Percentiles rank a stretch among this genome's conserved stretches.
Conservation (phyloP, 306 rosid species). For the Pterocarpus santalinus region DNA sequence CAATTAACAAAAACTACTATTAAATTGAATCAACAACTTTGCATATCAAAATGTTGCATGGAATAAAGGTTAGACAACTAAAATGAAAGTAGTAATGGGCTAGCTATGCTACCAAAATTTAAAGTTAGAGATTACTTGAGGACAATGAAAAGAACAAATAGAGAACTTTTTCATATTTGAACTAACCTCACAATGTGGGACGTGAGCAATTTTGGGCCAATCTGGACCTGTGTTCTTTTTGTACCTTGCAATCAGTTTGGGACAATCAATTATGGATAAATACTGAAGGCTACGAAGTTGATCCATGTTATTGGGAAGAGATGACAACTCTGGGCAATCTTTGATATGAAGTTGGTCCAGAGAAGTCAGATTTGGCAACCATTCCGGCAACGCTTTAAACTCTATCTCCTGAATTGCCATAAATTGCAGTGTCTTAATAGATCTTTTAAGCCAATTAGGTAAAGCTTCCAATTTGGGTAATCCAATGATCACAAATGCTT, state of each 20-base stretch:
- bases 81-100: too few relatives aligned
- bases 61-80: too few relatives aligned
- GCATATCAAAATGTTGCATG: too few relatives aligned
- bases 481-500: not conserved
- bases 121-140: too few relatives aligned
- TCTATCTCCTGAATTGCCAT: not conserved
- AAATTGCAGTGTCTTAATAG: not conserved
- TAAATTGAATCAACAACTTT: too few relatives aligned
- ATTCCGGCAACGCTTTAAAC: not conserved
- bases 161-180: not conserved
- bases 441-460: not conserved
- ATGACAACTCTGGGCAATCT: not conserved
- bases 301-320: not conserved
- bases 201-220: not conserved
- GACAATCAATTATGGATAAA: not conserved
- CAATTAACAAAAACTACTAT: too few relatives aligned
- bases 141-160: too few relatives aligned
- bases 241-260: not conserved
- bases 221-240: not conserved
- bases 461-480: not conserved
- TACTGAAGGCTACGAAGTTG: not conserved
- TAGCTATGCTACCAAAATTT: too few relatives aligned
- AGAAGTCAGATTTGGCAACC: not conserved
- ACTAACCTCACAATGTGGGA: not conserved
- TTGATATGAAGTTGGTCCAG: not conserved